Percentiles rank a stretch among this genome's conserved stretches.
These are phyloP conservation scores for Kwoniella pini DNA, from an alignment of 768 basidiomycete species.

Conservation along the genomic window DNA sequence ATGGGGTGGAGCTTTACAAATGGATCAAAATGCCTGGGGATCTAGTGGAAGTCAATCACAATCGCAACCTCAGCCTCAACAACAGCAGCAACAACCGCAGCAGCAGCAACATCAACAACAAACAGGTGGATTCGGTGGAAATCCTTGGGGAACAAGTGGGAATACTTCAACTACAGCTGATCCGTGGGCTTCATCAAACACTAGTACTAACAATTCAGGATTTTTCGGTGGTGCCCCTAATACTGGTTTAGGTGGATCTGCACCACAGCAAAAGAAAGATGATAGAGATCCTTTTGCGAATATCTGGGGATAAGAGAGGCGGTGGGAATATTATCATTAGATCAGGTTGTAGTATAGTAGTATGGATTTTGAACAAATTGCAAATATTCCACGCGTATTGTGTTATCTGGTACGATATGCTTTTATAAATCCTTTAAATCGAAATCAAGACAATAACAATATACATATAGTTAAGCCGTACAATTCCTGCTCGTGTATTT, in stretches of 20 bases:
- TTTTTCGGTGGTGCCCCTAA: background rate
- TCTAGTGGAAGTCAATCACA: conserved; percentile 1
- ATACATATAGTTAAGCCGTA: no score
- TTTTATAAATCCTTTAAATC: no score
- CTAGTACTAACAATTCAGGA: background rate
- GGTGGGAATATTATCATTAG: background rate
- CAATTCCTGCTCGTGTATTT: no score
- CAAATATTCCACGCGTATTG: no score
- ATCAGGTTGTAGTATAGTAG: background rate
- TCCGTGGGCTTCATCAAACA: conserved; percentile 28
- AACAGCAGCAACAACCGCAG: conserved; percentile 4
- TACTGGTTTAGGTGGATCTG: conserved; percentile 4
- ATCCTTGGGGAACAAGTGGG: conserved; percentile 21
- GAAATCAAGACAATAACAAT: no score
- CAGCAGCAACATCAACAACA: conserved; percentile 2
- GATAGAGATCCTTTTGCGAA: conserved; percentile 48
- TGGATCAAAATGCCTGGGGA: conserved; percentile 47
- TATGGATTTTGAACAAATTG: background rate
- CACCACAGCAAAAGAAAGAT: conserved; percentile 26
- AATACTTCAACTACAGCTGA: conserved; percentile 2
- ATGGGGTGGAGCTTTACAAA: conserved; percentile 34
- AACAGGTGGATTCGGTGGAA: conserved; percentile 1
- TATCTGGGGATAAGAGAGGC: conserved; percentile 31
- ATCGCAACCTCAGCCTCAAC: conserved; percentile 2
- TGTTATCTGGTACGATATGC: no score